Conservation (phyloP, 2,329 filamentous ascomycete genomes). For the Cladosporium sphaerospermum region DNA sequence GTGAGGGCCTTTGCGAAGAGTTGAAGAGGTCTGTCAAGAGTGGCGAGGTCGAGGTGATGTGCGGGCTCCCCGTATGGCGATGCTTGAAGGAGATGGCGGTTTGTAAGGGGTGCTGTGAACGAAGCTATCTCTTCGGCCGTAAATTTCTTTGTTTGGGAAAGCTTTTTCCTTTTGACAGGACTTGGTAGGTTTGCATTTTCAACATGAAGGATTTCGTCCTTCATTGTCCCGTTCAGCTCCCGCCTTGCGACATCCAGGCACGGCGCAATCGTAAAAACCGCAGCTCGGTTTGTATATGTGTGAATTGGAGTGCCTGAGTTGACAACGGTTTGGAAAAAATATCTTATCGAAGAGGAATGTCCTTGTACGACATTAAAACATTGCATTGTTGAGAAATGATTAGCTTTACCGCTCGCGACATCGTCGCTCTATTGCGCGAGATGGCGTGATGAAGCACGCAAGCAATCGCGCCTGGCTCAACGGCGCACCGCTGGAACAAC, state of each 20-base stretch:
- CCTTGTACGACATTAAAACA: neutral
- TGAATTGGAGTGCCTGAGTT: conserved; percentile 1
- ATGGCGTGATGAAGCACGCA: neutral
- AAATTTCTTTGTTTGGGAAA: conserved; percentile 5
- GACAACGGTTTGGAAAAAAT: no score
- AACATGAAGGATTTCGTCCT: neutral
- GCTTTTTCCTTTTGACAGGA: neutral
- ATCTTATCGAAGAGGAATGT: neutral
- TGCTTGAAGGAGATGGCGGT: conserved; percentile 48
- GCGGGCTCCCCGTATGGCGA: conserved; percentile 68
- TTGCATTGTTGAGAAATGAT: neutral
- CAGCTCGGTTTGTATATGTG: neutral
- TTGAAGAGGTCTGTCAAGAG: conserved; percentile 58
- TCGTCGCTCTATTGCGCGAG: neutral
- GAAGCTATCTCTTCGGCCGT: neutral
- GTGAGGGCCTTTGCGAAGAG: conserved; percentile 68
- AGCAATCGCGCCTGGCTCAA: neutral
- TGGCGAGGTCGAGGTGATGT: conserved; percentile 67
- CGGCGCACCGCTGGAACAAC: neutral
- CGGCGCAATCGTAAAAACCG: neutral
- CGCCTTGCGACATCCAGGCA: neutral
- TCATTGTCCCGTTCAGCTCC: neutral
- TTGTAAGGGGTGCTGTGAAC: neutral
- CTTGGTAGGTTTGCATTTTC: neutral
- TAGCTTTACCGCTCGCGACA: neutral